Evolutionary conservation across 495 filamentous ascomycete genomes (phyloP).

Genomic region (Cercophora sp.): DNA sequence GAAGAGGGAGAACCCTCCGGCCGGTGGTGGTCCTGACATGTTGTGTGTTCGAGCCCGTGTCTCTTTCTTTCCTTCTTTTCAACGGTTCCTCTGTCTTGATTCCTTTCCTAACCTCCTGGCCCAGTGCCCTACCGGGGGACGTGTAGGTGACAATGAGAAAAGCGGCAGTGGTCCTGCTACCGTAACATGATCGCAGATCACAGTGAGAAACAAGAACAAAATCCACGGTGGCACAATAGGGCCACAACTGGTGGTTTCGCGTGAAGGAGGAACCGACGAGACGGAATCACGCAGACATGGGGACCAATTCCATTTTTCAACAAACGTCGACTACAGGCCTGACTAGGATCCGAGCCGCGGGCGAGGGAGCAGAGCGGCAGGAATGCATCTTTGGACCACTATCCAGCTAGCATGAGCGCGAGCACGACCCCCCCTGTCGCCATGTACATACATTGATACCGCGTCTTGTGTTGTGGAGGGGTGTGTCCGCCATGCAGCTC

Average conservation of each 20-base stretch:
- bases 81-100: not conserved
- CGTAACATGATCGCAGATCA: conserved; percentile 24
- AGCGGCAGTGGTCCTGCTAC: conserved; percentile 18
- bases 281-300: conserved; percentile 7
- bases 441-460: not conserved
- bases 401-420: not conserved
- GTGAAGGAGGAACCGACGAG: conserved; percentile 6
- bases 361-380: not conserved
- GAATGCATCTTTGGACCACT: conserved; percentile 1
- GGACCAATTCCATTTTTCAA: conserved; percentile 11
- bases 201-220: not conserved
- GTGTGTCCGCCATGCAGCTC: not conserved
- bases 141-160: not conserved
- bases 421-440: not conserved
- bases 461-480: not conserved
- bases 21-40: conserved; percentile 33
- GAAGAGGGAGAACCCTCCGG: conserved; percentile 51
- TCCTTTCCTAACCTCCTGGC: not conserved
- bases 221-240: not conserved
- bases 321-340: not conserved
- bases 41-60: not conserved
- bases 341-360: conserved; percentile 2
- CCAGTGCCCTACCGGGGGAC: conserved; percentile 1
- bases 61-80: conserved; percentile 7
- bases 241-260: not conserved